Conservation (phyloP, 768 basidiomycete genomes). For the Epithele typhae region DNA sequence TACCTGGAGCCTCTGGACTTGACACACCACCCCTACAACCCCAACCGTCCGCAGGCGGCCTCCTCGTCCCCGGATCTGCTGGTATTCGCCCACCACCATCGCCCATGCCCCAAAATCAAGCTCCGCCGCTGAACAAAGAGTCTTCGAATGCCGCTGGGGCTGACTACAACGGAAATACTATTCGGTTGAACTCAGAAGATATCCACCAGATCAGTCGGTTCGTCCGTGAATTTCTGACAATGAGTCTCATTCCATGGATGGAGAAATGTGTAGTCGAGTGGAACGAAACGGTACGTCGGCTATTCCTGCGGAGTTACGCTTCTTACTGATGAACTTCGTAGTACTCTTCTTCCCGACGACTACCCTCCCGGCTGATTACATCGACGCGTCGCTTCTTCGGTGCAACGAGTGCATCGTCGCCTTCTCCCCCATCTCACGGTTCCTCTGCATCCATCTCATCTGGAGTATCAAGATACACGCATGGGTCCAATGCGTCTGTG, state of each 20-base stretch:
- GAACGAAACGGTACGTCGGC: constrained; percentile 71
- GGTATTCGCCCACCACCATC: constrained; percentile 18
- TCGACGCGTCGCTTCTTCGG: constrained; percentile 84
- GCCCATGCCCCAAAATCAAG: constrained; percentile 11
- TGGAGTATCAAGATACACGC: constrained; percentile 17
- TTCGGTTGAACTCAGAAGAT: constrained; percentile 65
- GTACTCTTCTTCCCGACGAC: constrained; percentile 69
- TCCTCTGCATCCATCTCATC: constrained; percentile 35
- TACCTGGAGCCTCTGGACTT: constrained; percentile 47
- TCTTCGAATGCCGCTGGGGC: neutral
- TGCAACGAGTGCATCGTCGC: constrained; percentile 35
- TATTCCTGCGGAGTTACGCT: neutral
- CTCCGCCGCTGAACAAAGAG: constrained; percentile 6
- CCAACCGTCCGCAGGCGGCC: constrained; percentile 1
- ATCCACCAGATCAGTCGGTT: constrained; percentile 73
- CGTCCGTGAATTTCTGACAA: constrained; percentile 81
- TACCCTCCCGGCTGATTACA: constrained; percentile 83
- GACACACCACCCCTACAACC: constrained; percentile 26
- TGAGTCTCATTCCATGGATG: constrained; percentile 95
- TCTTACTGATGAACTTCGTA: constrained; percentile 22
- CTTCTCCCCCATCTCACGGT: constrained; percentile 35
- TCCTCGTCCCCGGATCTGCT: constrained; percentile 1
- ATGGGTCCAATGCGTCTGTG: constrained; percentile 29
- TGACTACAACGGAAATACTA: constrained; percentile 20
- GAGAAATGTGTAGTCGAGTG: constrained; percentile 90